These are phyloP conservation scores for Yamadazyma scolyti DNA, from an alignment of 805 yeast species.

Conservation along the genomic window DNA sequence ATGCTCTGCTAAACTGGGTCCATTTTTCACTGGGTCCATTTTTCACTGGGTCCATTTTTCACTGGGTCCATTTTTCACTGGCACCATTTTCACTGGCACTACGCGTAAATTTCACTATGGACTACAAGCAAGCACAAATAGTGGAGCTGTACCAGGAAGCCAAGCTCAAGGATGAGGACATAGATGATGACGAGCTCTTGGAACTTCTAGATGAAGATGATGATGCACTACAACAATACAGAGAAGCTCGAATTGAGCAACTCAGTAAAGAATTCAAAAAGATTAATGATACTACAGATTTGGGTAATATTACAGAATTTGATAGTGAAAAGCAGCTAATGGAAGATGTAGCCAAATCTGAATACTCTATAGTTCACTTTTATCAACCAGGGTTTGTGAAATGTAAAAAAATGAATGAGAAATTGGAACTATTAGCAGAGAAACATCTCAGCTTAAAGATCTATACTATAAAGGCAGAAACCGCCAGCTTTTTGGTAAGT, in stretches of 20 bases:
- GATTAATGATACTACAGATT: constrained; percentile 20
- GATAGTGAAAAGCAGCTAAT: constrained; percentile 56
- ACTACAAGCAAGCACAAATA: constrained; percentile 25
- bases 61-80: too few species aligned
- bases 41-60: too few species aligned
- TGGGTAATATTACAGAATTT: constrained; percentile 39
- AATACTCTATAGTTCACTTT: constrained; percentile 55
- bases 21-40: too few species aligned
- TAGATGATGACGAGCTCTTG: constrained; percentile 39
- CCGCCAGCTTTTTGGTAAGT: constrained; percentile 69
- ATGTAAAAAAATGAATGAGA: constrained; percentile 57
- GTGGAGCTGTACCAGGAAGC: constrained; percentile 46
- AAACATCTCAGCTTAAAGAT: constrained; percentile 56
- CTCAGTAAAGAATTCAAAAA: constrained; percentile 42
- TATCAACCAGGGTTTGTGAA: constrained; percentile 57
- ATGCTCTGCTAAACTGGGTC: too few species aligned
- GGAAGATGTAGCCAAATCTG: constrained; percentile 42
- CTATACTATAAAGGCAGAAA: constrained; percentile 52
- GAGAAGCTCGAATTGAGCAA: constrained; percentile 64
- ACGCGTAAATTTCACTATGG: constrained; percentile 21
- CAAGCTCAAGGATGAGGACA: constrained; percentile 21
- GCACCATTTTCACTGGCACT: background rate
- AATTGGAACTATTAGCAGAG: constrained; percentile 43
- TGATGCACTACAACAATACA: constrained; percentile 39
- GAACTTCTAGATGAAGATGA: constrained; percentile 53